Evolutionary conservation across 495 filamentous ascomycete genomes (phyloP).

Genomic region (Penicillium canariense): DNA sequence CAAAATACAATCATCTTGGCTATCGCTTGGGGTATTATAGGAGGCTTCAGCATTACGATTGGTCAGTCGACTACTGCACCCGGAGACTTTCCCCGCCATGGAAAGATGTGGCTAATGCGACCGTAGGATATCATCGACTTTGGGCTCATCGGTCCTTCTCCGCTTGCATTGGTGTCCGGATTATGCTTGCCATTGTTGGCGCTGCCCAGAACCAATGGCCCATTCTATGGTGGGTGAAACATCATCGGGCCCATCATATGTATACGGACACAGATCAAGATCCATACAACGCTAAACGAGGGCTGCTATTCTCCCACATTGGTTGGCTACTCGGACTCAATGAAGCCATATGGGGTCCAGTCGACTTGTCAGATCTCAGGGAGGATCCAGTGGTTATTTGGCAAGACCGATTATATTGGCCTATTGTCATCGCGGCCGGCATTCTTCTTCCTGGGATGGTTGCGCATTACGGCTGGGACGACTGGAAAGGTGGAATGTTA

Average conservation of each 20-base stretch:
- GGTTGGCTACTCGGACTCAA: conserved; percentile 22
- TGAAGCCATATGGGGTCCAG: background rate
- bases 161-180: conserved; percentile 13
- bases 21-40: background rate
- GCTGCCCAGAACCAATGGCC: conserved; percentile 20
- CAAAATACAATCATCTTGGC: background rate
- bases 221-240: conserved; percentile 17
- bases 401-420: conserved; percentile 24
- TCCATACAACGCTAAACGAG: conserved; percentile 20
- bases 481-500: conserved; percentile 28
- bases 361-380: conserved; percentile 30
- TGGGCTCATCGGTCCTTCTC: conserved; percentile 26
- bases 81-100: background rate
- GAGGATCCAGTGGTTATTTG: conserved; percentile 25
- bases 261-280: conserved; percentile 25
- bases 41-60: conserved; percentile 1
- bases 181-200: conserved; percentile 15
- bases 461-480: conserved; percentile 28
- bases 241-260: conserved; percentile 28
- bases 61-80: background rate
- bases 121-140: conserved; percentile 30
- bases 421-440: conserved; percentile 14
- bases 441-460: conserved; percentile 21
- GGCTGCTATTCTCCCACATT: conserved; percentile 22
- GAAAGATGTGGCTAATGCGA: background rate